Conservation (phyloP, 2,329 filamentous ascomycete genomes). For the Orbilia oligospora region DNA sequence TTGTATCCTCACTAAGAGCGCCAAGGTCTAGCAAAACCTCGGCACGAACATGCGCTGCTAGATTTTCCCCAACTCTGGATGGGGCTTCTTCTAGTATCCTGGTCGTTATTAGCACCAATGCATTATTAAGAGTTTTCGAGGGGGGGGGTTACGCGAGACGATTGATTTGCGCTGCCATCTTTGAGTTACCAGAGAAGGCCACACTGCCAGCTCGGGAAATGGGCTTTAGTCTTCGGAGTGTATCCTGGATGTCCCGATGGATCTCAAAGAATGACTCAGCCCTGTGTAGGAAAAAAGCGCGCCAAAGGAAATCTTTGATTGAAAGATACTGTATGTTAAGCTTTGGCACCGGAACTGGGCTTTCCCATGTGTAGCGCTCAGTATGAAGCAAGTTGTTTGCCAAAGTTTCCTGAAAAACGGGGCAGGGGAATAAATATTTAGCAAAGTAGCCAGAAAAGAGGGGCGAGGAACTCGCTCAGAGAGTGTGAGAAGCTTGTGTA, state of each 20-base stretch:
- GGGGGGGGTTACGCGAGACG: slow-evolving; percentile 75
- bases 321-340: slow-evolving; percentile 96
- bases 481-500: slow-evolving; percentile 64
- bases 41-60: slow-evolving; percentile 86
- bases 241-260: slow-evolving; percentile 87
- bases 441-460: neutral
- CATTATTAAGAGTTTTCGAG: neutral
- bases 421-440: neutral
- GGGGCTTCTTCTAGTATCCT: slow-evolving; percentile 86
- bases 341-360: slow-evolving; percentile 90
- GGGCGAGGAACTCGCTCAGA: neutral
- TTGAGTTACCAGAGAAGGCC: slow-evolving; percentile 85
- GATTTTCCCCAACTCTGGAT: slow-evolving; percentile 83
- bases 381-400: slow-evolving; percentile 81
- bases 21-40: slow-evolving; percentile 89
- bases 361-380: slow-evolving; percentile 87
- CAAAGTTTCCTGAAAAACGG: slow-evolving; percentile 73
- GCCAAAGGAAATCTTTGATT: slow-evolving; percentile 96
- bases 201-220: slow-evolving; percentile 76
- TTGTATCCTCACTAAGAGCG: slow-evolving; percentile 80
- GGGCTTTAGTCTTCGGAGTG: slow-evolving; percentile 83
- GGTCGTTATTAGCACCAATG: slow-evolving; percentile 53
- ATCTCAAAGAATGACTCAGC: slow-evolving; percentile 95
- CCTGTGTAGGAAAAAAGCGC: slow-evolving; percentile 88
- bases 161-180: slow-evolving; percentile 89